These are phyloP conservation scores for Salix exigua DNA, from an alignment of 345 rosid genomes.

Conservation along the genomic window DNA sequence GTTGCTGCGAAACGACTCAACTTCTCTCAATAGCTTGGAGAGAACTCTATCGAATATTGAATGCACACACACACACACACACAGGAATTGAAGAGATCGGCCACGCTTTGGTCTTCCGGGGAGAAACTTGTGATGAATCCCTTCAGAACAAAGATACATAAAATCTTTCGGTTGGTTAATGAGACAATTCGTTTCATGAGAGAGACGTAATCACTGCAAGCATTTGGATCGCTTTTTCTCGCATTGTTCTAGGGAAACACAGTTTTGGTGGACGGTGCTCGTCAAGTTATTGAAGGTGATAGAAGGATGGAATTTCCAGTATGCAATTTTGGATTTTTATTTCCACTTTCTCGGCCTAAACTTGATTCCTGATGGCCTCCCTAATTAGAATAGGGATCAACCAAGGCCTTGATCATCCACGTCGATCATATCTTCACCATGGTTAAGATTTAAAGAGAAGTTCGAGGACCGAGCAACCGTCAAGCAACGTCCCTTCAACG, in stretches of 20 bases:
- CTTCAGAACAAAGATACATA: not conserved
- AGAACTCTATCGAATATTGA: conserved; percentile 2
- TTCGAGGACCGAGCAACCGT: conserved; percentile 11
- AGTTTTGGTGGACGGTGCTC: conserved; percentile 6
- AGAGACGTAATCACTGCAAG: conserved; percentile 3
- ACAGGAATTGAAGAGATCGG: not conserved
- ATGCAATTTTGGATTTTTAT: conserved; percentile 6
- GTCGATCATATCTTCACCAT: not conserved
- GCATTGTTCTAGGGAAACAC: conserved; percentile 13
- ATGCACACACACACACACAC: too few relatives aligned
- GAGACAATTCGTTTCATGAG: conserved; percentile 18
- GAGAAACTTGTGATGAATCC: conserved; percentile 12
- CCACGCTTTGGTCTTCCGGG: conserved; percentile 5
- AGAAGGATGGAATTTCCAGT: conserved; percentile 12
- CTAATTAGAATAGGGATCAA: conserved; percentile 15
- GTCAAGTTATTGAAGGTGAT: not conserved
- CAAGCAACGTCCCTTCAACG: conserved; percentile 17
- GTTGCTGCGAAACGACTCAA: not conserved
- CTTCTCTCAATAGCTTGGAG: conserved; percentile 1
- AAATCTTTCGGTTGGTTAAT: conserved; percentile 8
- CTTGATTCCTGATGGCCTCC: conserved; percentile 19
- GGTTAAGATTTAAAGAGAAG: conserved; percentile 8
- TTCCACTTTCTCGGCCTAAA: conserved; percentile 6
- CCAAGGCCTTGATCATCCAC: conserved; percentile 14
- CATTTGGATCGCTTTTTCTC: not conserved